Percentiles rank a stretch among this genome's conserved stretches.
Evolutionary conservation across 768 basidiomycete species (phyloP).

Genomic region (Lactarius deliciosus): DNA sequence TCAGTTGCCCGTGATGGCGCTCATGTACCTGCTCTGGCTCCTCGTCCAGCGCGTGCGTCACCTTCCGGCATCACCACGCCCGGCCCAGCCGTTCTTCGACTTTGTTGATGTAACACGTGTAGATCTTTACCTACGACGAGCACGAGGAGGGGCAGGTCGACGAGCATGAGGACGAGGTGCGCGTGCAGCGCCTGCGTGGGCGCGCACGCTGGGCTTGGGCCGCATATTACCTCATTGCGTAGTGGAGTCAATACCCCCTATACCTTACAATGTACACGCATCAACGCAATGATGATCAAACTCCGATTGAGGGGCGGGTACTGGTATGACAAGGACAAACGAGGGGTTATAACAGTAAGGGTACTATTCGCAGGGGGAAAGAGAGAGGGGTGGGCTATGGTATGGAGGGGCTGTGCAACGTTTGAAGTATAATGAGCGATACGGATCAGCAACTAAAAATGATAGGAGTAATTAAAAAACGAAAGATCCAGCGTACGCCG

Average conservation of each 20-base stretch:
- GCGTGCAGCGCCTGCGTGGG: conserved; percentile 31
- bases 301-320: conserved; percentile 4
- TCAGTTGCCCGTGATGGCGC: conserved; percentile 69
- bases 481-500: background rate
- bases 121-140: conserved; percentile 59
- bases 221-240: conserved; percentile 60
- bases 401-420: background rate
- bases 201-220: conserved; percentile 47
- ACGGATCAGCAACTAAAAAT: conserved; percentile 13
- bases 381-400: conserved; percentile 1
- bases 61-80: conserved; percentile 1
- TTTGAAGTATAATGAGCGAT: conserved; percentile 16
- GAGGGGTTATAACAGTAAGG: conserved; percentile 10
- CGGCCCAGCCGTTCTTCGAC: conserved; percentile 45
- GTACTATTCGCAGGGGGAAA: conserved; percentile 4
- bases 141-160: conserved; percentile 46
- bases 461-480: conserved; percentile 8
- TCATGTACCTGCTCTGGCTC: conserved; percentile 65
- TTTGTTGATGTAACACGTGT: conserved; percentile 60
- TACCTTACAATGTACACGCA: background rate
- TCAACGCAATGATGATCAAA: background rate
- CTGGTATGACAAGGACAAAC: conserved; percentile 7
- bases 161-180: conserved; percentile 43
- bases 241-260: conserved; percentile 1
- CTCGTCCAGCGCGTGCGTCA: conserved; percentile 32